Conservation (phyloP, 176 grass and related monocot genomes). For the Triticum monococcum region DNA sequence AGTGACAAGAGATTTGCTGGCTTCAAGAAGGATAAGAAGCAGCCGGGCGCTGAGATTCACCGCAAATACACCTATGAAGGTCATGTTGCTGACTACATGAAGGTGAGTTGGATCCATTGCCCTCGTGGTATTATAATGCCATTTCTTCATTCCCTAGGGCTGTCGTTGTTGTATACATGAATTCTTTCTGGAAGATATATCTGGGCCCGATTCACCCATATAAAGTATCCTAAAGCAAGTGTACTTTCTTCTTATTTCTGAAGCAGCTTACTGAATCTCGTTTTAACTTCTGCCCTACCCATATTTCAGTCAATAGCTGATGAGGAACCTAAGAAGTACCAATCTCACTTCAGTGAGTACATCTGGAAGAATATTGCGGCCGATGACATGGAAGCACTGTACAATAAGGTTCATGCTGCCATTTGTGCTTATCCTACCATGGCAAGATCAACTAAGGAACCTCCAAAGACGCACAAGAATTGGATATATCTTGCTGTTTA, state of each 20-base stretch:
- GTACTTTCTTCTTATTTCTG: neutral
- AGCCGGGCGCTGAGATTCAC: too few relatives aligned
- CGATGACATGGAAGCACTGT: conserved; percentile 63
- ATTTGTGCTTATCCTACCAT: too few relatives aligned
- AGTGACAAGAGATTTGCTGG: too few relatives aligned
- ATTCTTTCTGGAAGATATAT: too few relatives aligned
- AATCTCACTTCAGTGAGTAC: conserved; percentile 71
- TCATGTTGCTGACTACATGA: too few relatives aligned
- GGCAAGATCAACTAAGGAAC: conserved; percentile 49
- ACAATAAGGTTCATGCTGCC: conserved; percentile 55
- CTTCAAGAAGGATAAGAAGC: too few relatives aligned
- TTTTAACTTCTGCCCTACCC: neutral
- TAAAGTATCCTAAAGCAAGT: neutral
- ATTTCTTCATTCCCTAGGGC: too few relatives aligned
- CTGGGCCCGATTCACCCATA: too few relatives aligned
- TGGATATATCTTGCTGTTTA: neutral
- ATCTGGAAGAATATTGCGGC: conserved; percentile 56
- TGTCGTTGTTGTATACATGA: too few relatives aligned
- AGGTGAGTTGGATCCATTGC: too few relatives aligned
- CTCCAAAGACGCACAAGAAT: conserved; percentile 72
- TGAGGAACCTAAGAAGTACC: conserved; percentile 83
- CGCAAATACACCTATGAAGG: too few relatives aligned
- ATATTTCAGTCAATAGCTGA: conserved; percentile 51
- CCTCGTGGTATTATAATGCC: too few relatives aligned
- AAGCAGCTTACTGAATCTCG: neutral